Conservation (phyloP, 1,284 basidiomycete species). For the Peniophora sp. region DNA sequence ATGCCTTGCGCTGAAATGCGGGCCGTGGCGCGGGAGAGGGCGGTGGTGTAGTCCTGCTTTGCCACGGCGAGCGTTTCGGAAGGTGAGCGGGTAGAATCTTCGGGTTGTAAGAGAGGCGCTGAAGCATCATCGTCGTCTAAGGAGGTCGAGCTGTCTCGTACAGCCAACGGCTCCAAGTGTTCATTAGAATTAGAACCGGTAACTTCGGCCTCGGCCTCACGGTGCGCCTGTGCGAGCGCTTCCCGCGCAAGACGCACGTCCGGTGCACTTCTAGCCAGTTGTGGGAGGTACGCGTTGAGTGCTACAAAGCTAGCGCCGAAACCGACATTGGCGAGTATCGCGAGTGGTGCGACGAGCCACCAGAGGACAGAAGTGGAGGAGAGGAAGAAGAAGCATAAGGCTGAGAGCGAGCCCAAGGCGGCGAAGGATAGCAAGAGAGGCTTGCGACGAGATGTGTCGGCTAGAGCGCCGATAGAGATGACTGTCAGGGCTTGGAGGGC, state of each 20-base stretch:
- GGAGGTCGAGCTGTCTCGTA: conserved; percentile 11
- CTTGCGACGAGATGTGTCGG: conserved; percentile 79
- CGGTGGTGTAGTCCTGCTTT: conserved; percentile 33
- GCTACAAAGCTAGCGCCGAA: conserved; percentile 84
- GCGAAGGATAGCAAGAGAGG: conserved; percentile 72
- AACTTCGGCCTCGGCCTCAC: conserved; percentile 10
- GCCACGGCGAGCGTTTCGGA: conserved; percentile 3
- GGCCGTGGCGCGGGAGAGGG: conserved; percentile 64
- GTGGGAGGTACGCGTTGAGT: conserved; percentile 84
- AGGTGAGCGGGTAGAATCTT: neutral
- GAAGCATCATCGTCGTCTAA: conserved; percentile 3
- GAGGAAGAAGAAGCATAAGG: conserved; percentile 65
- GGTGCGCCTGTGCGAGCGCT: conserved; percentile 20
- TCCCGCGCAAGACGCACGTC: conserved; percentile 43
- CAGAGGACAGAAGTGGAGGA: conserved; percentile 63
- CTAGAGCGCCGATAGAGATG: conserved; percentile 84
- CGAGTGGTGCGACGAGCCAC: conserved; percentile 54
- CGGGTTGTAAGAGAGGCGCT: conserved; percentile 7
- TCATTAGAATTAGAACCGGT: conserved; percentile 7
- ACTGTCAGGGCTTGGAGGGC: conserved; percentile 83
- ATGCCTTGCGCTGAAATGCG: conserved; percentile 79
- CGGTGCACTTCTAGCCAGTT: conserved; percentile 58
- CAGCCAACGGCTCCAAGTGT: neutral
- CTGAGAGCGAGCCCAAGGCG: conserved; percentile 55
- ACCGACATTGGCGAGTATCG: conserved; percentile 70